Evolutionary conservation across 2,329 filamentous ascomycete genomes (phyloP).

Genomic region (Catunica adiposa): DNA sequence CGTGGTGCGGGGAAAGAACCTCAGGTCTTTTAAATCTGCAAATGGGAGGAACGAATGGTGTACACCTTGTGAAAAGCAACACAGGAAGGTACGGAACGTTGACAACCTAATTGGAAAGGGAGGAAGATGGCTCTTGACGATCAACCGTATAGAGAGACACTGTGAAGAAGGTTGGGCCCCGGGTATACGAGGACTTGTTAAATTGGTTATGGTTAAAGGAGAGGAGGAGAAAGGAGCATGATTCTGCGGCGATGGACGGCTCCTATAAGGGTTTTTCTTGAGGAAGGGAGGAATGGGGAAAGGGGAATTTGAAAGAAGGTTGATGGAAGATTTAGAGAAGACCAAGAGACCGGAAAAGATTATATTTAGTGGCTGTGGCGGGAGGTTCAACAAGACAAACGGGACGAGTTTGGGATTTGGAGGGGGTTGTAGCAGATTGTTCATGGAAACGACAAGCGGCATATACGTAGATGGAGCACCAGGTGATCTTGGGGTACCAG

Average conservation of each 20-base stretch:
- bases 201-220: neutral
- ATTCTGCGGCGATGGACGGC: too few species aligned
- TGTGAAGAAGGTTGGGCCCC: neutral
- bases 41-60: too few species aligned
- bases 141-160: neutral
- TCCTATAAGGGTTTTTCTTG: neutral
- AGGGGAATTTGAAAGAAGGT: neutral
- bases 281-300: neutral
- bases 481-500: too few species aligned
- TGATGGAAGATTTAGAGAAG: neutral
- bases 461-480: neutral
- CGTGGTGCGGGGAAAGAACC: neutral
- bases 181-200: neutral
- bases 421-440: neutral
- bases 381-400: too few species aligned
- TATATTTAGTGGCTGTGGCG: neutral
- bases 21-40: too few species aligned
- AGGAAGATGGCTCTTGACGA: neutral
- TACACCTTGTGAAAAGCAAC: too few species aligned
- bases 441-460: neutral
- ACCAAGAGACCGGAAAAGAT: neutral
- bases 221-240: neutral
- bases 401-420: neutral
- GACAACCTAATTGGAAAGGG: neutral
- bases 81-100: neutral